Evolutionary conservation across 225 moss, liverwort and hornwort species (phyloP).

Genomic region (Physcomitrium patens): DNA sequence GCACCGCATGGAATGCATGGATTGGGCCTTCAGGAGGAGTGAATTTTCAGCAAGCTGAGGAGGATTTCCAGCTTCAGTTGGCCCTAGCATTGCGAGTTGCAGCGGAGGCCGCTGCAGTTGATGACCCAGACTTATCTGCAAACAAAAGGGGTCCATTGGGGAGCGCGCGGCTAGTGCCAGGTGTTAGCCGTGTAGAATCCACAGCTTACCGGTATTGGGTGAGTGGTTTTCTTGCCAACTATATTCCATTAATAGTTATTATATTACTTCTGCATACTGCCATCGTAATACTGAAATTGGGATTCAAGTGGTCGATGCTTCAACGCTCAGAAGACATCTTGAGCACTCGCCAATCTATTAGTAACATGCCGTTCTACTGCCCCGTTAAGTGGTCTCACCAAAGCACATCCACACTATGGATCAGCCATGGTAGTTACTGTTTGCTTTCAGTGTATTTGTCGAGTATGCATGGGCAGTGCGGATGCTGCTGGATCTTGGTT

Average conservation of each 20-base stretch:
- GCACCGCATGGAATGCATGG: constrained; percentile 48
- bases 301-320: too few relatives aligned
- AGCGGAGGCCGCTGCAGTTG: constrained; percentile 91
- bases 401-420: too few relatives aligned
- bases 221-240: constrained; percentile 35
- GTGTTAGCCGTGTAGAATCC: constrained; percentile 77
- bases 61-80: constrained; percentile 95
- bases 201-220: constrained; percentile 98
- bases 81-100: constrained; percentile 92
- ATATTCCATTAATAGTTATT: background rate
- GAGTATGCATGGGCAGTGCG: background rate
- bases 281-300: too few relatives aligned
- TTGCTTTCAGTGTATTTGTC: background rate
- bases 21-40: constrained; percentile 53
- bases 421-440: too few relatives aligned
- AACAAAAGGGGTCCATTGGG: constrained; percentile 72
- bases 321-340: too few relatives aligned
- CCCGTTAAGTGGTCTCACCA: too few relatives aligned
- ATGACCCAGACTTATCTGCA: constrained; percentile 78
- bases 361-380: too few relatives aligned
- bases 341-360: too few relatives aligned
- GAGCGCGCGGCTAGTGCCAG: constrained; percentile 62
- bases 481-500: background rate
- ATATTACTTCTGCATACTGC: too few relatives aligned
- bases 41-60: constrained; percentile 94